A percentile compares a stretch with the other conserved stretches of the same genome.
Conservation (phyloP, 2,329 filamentous ascomycete genomes). For the Huntiella moniliformis region DNA sequence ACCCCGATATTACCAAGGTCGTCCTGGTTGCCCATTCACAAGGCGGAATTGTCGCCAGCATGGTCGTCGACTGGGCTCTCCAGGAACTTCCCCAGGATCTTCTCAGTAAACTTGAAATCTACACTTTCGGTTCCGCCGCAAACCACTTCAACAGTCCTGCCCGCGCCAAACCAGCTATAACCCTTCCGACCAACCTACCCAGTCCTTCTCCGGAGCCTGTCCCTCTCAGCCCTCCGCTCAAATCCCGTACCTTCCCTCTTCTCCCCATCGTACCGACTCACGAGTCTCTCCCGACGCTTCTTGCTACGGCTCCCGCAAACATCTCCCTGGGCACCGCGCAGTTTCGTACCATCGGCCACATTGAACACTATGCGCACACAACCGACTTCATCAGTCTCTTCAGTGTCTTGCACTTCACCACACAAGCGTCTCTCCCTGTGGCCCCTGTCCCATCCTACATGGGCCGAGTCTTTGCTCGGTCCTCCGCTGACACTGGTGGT, state of each 20-base stretch:
- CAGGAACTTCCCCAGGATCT: conserved; percentile 49
- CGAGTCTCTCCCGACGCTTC: conserved; percentile 19
- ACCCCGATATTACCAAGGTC: conserved; percentile 45
- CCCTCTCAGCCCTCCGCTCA: conserved; percentile 21
- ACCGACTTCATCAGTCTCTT: conserved; percentile 57
- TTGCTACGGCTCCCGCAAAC: conserved; percentile 14
- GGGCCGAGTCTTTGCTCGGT: conserved; percentile 38
- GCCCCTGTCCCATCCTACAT: conserved; percentile 39
- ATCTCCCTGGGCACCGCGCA: conserved; percentile 3
- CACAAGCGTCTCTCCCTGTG: conserved; percentile 22
- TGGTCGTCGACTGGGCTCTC: conserved; percentile 60
- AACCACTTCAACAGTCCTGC: conserved; percentile 65
- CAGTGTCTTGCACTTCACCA: conserved; percentile 52
- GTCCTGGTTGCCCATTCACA: conserved; percentile 61
- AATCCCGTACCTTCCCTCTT: conserved; percentile 62
- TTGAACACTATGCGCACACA: conserved; percentile 65
- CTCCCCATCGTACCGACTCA: conserved; percentile 51
- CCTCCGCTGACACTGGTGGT: conserved; percentile 28
- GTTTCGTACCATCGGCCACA: conserved; percentile 41
- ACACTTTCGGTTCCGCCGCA: conserved; percentile 61
- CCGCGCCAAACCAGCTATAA: conserved; percentile 13
- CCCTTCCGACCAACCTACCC: conserved; percentile 19
- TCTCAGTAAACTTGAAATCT: conserved; percentile 52
- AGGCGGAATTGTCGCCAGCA: conserved; percentile 53
- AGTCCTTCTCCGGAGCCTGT: conserved; percentile 10